These are phyloP conservation scores for Solanum chilense DNA, from an alignment of 257 asterid species.

Conservation along the genomic window DNA sequence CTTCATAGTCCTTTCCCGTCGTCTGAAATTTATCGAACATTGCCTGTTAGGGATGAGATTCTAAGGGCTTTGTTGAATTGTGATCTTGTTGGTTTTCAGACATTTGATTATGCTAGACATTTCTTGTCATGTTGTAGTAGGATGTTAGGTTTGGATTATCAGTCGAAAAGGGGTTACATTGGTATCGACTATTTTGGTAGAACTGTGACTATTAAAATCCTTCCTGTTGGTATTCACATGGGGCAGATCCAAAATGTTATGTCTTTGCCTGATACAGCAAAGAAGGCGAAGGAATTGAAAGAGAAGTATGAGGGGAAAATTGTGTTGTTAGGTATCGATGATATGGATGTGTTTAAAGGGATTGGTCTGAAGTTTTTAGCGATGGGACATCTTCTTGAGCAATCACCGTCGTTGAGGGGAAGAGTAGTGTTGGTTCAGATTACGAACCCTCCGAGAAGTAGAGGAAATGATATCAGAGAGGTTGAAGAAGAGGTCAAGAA, in stretches of 20 bases:
- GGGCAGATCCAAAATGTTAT: conserved; percentile 42
- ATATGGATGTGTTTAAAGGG: conserved; percentile 85
- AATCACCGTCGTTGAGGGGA: conserved; percentile 29
- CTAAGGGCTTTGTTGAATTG: conserved; percentile 71
- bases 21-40: conserved; percentile 65
- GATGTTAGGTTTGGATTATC: conserved; percentile 81
- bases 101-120: conserved; percentile 92
- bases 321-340: conserved; percentile 76
- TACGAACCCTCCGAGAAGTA: conserved; percentile 63
- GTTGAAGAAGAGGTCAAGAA: conserved; percentile 51
- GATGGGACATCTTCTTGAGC: conserved; percentile 46
- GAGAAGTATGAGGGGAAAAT: conserved; percentile 34
- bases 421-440: conserved; percentile 63
- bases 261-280: conserved; percentile 28
- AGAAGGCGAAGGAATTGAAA: conserved; percentile 40
- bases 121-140: conserved; percentile 88
- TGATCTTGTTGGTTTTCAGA: conserved; percentile 81
- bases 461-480: conserved; percentile 66
- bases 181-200: conserved; percentile 80
- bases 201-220: conserved; percentile 67
- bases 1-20: conserved; percentile 77
- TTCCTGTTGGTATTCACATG: conserved; percentile 79
- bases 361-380: conserved; percentile 64
- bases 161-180: conserved; percentile 79
- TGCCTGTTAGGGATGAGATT: conserved; percentile 84